Base-by-base conservation (phyloP, 2,329 filamentous ascomycete species). In the Calonectria pauciramosa region DNA sequence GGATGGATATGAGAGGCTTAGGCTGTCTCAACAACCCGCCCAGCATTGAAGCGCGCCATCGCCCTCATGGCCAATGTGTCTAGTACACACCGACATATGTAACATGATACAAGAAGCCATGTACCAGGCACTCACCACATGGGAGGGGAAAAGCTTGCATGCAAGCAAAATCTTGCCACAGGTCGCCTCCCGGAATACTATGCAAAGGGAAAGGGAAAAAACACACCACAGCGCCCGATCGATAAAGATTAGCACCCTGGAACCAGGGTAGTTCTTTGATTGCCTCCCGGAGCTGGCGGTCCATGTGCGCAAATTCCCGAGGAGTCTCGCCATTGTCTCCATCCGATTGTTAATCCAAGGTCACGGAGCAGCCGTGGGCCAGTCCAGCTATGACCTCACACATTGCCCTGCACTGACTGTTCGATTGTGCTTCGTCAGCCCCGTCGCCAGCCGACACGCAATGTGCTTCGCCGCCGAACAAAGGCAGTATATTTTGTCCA, bases 321-420 rank as follows among this genome's bases (percentile, higher is more conserved):
- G 63, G 76, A 72, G 74, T 79, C 79, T 80, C 79, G 75, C 79
- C 78, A 80, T 80, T 73, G 32, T 76, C 66, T 60, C 76, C 75
- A 28, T 71, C 47, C 64, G 71, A 76, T 73, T 79, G 77, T 75
- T 75, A 77, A 79, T 78, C 68, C 59, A 76, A 67, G 60, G 60
- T 52, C 68, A 77, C 74, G 70, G 72, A 60, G 64, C 73, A 75
- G 64, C 72, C 64, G 70, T 54, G 16, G 51, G 59, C 51, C 69
- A 63, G 70, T 76, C 70, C 69, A 71, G 69, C 73, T 75, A 79
- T 79, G 77, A 77, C 72, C 78, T 80, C 72, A 76, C 73, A 63
- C 47, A 34, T 66, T 59, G 66, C 63, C 73, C 52, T 38, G 44
- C 70, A 71, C 76, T 59, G 49, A 71, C 76, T 59, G 60, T 71